phyloP scores from a whole-genome alignment of 2,329 filamentous ascomycete genomes.

The Aspergillus udagawae region DNA sequence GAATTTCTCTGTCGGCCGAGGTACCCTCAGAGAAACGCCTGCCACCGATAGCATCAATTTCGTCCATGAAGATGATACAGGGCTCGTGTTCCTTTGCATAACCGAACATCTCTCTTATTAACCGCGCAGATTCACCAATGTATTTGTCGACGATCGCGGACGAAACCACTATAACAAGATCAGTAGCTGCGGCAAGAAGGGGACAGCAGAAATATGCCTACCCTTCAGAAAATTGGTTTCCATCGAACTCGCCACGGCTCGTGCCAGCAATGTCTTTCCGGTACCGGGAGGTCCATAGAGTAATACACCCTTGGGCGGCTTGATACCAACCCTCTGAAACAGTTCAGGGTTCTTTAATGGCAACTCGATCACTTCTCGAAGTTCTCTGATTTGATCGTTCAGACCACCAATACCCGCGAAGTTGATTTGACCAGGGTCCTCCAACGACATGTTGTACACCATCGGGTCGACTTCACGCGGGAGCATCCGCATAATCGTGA shows the following conservation, averaged over 20 bases:
- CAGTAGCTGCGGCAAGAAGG: neutral
- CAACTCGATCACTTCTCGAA: conserved; percentile 95
- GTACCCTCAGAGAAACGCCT: conserved; percentile 96
- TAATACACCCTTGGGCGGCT: conserved; percentile 94
- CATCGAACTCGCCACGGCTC: conserved; percentile 91
- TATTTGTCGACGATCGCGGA: conserved; percentile 99
- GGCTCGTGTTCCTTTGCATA: conserved; percentile 99
- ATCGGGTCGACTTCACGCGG: conserved; percentile 96
- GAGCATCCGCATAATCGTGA: conserved; percentile 99
- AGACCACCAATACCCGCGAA: conserved; percentile 96
- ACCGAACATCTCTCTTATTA: conserved; percentile 99
- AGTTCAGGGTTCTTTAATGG: conserved; percentile 98
- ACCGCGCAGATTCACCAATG: conserved; percentile 92
- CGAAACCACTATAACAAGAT: conserved; percentile 68
- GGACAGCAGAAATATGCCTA: conserved; percentile 38
- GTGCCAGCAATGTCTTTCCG: conserved; percentile 89
- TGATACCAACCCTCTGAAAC: conserved; percentile 95
- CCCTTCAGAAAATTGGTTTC: conserved; percentile 99
- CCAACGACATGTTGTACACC: conserved; percentile 99
- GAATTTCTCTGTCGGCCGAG: conserved; percentile 95
- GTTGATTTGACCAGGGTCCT: conserved; percentile 95
- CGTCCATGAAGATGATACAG: conserved; percentile 99
- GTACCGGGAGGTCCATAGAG: conserved; percentile 96
- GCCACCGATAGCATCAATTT: conserved; percentile 98
- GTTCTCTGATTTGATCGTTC: conserved; percentile 96